Percentiles rank a stretch among this genome's conserved stretches.
Evolutionary conservation across 805 yeast genomes (phyloP).

Genomic region (Suhomyces prunicola): DNA sequence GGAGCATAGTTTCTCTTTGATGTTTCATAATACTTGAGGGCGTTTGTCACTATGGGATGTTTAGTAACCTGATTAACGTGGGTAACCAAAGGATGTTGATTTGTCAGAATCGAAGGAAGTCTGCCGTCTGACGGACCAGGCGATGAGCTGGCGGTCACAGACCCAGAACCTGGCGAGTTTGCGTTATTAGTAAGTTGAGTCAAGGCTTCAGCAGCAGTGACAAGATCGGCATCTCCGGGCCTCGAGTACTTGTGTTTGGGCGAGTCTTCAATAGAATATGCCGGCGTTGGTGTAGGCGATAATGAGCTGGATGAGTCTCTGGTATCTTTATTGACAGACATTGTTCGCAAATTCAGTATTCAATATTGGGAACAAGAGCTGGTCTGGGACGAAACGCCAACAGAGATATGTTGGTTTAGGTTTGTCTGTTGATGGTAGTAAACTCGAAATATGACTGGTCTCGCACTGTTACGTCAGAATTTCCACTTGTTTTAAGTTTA

Average conservation of each 20-base stretch:
- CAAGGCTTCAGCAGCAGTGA: conserved; percentile 41
- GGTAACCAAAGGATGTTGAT: conserved; percentile 38
- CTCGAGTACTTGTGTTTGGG: not conserved
- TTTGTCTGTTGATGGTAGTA: no score
- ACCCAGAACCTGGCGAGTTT: conserved; percentile 15
- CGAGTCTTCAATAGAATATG: conserved; percentile 1
- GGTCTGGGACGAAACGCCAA: no score
- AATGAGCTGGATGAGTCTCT: conserved; percentile 1
- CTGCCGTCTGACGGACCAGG: conserved; percentile 1
- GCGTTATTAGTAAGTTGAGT: conserved; percentile 30
- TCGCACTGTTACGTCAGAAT: not conserved
- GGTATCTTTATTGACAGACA: not conserved
- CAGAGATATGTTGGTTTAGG: no score
- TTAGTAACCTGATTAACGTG: conserved; percentile 36
- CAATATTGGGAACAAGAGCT: no score
- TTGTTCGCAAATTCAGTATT: not conserved
- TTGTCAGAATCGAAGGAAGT: conserved; percentile 1
- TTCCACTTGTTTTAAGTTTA: not conserved
- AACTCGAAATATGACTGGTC: not conserved
- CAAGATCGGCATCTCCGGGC: conserved; percentile 22
- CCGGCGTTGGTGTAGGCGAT: conserved; percentile 2
- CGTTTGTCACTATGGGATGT: conserved; percentile 46
- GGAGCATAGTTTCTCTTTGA: conserved; percentile 46
- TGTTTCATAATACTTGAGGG: conserved; percentile 46
- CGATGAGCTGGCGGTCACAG: conserved; percentile 3